Evolutionary conservation across 768 basidiomycete genomes (phyloP), one percentile per base, ranked within the genome.

Genomic region (Boletus rubropictus): DNA sequence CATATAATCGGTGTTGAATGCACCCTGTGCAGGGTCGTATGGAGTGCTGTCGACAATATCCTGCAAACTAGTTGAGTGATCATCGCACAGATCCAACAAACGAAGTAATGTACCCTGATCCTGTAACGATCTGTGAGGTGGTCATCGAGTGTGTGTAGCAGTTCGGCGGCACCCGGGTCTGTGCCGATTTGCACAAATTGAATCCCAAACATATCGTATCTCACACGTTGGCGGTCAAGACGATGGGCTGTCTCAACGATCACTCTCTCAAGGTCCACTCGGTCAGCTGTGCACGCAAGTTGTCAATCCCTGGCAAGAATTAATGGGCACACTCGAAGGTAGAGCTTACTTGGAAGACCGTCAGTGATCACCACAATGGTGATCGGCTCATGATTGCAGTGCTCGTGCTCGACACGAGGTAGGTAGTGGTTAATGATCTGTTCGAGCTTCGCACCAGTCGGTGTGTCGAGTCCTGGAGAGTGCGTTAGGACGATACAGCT

Each of bases 31-130:
- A 35, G 57, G 64, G 39, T 67, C 62, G 37, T 50, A 76, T 10
- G 69, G 67, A 5, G 73, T 73, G 31, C 73, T 71, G 57, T 76
- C 76, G 6, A 78, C 73, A 28, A 78, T 69, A 46, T 78, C 76
- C 61, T 75, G 48, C 39, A 11, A 12, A 37, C 12, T 3, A 3
- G 15, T 47, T 56, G 3, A 54, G 42, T 37, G 7, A 25, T 20
- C 24, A 18, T 32, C 22, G 7, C 20, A 18, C 5, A 27, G 5
- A 17, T 20, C 10, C 10, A 21, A 15, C 0, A 9, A 36, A n/a
- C 2, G 9, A 21, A 34, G 18, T 5, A 9, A 46, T 37, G 10
- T 52, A 68, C 64, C 50, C 66, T 58, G 48, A 68, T 66, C 44
- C 57, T 58, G 57, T 66, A 67, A 5, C 52, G 59, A 1, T 15